Base-by-base conservation (phyloP, 805 yeast genomes). In the Candida endomychidarum region DNA sequence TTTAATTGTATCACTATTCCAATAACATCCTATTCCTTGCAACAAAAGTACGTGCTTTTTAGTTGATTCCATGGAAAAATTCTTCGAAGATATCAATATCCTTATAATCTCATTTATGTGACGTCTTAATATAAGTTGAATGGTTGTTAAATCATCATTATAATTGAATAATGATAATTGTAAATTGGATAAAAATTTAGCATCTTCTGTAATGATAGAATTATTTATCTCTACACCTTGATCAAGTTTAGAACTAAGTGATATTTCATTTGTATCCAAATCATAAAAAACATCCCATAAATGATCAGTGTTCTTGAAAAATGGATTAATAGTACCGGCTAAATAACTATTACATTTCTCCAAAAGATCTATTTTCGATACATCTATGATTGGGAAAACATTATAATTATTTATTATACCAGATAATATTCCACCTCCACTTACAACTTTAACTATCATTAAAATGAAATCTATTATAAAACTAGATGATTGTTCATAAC, bases 281-380 rank as follows among this genome's bases (percentile, higher is more conserved):
- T 83, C 81, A 41, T 79, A 75, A 44, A 77, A 70, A 22, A 79
- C 56, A 55, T 83, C 86, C 83, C 85, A 83, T 15, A 75, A 52
- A 32, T 67, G 67, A 22, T 64, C 67, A 41, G 73, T 73, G 22
- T 74, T 69, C 50, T 78, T 78, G 53, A 83, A 76, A 28, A 81
- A 73, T 11, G 83, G 75, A 53, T 83, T 83, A 28, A 83, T 77
- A 3, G 88, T 81, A 3, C 91, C 91, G 2, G 84, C 73, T 34
- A 83, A 60, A 49, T 65, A 77, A 20, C 61, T 62, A 21, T 50
- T 63, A 45, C 63, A 69, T 37, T 53, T 60, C 44, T 67, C 66
- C 37, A 80, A 56, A 1, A 72, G 47, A 43, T 77, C 80, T 31
- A 80, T 61, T 43, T 78, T 73, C 2, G 82, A 76, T 1, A 81